Base-by-base conservation (phyloP, 306 rosid genomes). In the Geum urbanum region DNA sequence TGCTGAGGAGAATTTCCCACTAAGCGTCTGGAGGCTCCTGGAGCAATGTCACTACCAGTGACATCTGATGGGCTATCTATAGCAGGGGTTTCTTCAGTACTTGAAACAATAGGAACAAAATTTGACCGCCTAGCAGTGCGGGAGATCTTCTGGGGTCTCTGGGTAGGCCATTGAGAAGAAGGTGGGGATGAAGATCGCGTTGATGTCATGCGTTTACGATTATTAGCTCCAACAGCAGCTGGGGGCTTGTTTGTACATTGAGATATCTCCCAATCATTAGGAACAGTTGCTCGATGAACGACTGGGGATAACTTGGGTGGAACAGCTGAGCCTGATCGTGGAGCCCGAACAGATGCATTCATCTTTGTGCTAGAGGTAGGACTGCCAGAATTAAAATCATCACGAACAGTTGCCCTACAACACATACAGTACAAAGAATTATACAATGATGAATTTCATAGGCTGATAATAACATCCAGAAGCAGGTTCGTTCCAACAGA, bases 81-180 rank as follows among this genome's bases (percentile, higher is more conserved):
- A 72, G 85, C 68, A 80, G 96, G 82, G 70, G 79, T 76, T 62
- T 87, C 99, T 74, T 87, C 99, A 73, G 77, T 89, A 76, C 79
- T 89, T 19, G 97, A 77, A 86, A 81, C 87, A 78, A 81, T 74
- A 46, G 99, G 91, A 82, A 83, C 74, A 19, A 86, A 78, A 82
- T 86, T 91, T 77, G 97, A 83, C 78, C 99, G 82, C 72, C 99
- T 84, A 74, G 99, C 98, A 72, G 89, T 82, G 45, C 97, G 96
- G n/a, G 99, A 91, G 82, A 81, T 95, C 80, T 95, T 95, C 73
- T 89, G 99, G 18, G 96, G 91, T 84, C 99, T 87, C 83, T 95
- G 97, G 73, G 86, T 82, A 44, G 85, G 85, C 90, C 96, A 91
- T 40, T 77, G 92, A 57, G 87, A 85, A 72, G 87, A 96, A 48